Conservation (phyloP, 1,139 yeast species). For the Lodderomyces parapsilosis region DNA sequence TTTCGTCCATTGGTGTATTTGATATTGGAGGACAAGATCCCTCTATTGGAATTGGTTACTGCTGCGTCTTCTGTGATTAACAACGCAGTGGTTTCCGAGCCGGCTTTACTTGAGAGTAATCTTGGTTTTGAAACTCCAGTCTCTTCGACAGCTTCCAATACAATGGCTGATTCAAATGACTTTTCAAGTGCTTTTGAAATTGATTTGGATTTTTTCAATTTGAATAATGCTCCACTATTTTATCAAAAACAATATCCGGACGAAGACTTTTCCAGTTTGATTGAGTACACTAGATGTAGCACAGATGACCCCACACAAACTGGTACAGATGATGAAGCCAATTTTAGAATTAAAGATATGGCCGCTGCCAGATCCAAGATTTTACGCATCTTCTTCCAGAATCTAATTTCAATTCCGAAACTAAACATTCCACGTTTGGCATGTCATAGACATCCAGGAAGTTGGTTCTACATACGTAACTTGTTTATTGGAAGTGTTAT, state of each 20-base stretch:
- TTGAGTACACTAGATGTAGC: slow-evolving; percentile 16
- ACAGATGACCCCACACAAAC: slow-evolving; percentile 14
- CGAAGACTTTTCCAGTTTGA: slow-evolving; percentile 34
- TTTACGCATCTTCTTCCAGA: slow-evolving; percentile 25
- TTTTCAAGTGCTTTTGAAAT: slow-evolving; percentile 16
- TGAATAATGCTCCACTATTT: slow-evolving; percentile 29
- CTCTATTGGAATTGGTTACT: slow-evolving; percentile 23
- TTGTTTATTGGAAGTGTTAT: slow-evolving; percentile 39
- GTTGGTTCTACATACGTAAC: slow-evolving; percentile 43
- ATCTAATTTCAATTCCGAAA: slow-evolving; percentile 31
- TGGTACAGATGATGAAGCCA: slow-evolving; percentile 18
- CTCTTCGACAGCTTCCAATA: slow-evolving; percentile 4
- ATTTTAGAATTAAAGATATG: slow-evolving; percentile 17
- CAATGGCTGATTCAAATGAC: slow-evolving; percentile 2
- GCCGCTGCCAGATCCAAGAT: slow-evolving; percentile 22
- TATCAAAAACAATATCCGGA: slow-evolving; percentile 29
- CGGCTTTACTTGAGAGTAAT: not conserved
- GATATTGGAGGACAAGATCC: slow-evolving; percentile 32
- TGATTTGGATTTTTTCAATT: slow-evolving; percentile 22
- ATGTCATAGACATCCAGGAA: slow-evolving; percentile 43
- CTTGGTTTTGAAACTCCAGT: slow-evolving; percentile 6
- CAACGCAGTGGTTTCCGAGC: not conserved
- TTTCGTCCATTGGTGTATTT: slow-evolving; percentile 39
- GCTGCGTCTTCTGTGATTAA: slow-evolving; percentile 22
- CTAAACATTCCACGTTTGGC: slow-evolving; percentile 36